phyloP scores from a whole-genome alignment of 2,329 filamentous ascomycete species.

The Ceratocystis albifundus region DNA sequence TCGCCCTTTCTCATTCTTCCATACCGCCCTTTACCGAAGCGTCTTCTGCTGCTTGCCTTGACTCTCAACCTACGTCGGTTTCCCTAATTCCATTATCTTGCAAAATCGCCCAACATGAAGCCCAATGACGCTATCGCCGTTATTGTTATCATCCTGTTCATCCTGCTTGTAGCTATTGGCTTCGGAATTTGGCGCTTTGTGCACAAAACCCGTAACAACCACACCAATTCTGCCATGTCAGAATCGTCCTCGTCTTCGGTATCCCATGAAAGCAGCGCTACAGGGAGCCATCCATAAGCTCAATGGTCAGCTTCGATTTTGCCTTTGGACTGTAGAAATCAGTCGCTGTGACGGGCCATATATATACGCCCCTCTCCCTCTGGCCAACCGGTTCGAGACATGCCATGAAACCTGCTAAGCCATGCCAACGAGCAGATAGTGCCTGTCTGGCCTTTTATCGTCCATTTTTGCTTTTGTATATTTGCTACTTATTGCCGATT shows the following conservation, averaged over 20 bases:
- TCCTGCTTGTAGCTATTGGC: conserved; percentile 48
- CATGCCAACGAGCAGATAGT: no score
- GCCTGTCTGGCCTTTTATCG: background rate
- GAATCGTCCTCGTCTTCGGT: conserved; percentile 10
- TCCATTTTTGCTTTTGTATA: conserved; percentile 1
- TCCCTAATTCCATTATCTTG: background rate
- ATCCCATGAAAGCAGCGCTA: conserved; percentile 1
- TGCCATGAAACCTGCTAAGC: no score
- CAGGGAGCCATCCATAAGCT: background rate
- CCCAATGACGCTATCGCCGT: conserved; percentile 57
- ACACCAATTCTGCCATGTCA: background rate
- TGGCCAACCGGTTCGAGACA: background rate
- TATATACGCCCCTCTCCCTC: background rate
- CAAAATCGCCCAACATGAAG: conserved; percentile 34
- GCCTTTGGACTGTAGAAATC: background rate
- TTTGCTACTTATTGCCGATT: background rate
- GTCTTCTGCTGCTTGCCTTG: background rate
- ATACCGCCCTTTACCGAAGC: background rate
- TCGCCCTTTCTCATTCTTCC: no score
- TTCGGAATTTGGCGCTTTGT: conserved; percentile 55
- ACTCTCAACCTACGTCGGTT: background rate
- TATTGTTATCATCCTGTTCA: conserved; percentile 56
- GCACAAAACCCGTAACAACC: conserved; percentile 35
- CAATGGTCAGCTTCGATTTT: background rate
- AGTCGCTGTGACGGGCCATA: background rate